Conservation (phyloP, 345 rosid species). For the Bretschneidera sinensis region DNA sequence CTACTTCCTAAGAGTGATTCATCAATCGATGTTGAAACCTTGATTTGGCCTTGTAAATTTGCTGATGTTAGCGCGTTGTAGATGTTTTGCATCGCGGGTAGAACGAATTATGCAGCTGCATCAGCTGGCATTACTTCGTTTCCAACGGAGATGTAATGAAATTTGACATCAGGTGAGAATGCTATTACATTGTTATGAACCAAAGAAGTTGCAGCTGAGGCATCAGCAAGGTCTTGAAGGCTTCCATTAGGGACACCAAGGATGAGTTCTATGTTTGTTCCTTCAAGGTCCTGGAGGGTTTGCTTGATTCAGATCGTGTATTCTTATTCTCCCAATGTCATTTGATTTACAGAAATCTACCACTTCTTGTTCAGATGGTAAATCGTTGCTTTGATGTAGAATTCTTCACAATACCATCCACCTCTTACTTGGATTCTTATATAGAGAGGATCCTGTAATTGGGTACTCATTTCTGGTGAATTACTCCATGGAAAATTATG, state of each 20-base stretch:
- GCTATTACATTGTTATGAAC: not conserved
- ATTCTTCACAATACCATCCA: too few relatives aligned
- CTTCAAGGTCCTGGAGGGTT: not conserved
- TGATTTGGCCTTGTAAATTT: not conserved
- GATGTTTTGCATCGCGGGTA: not conserved
- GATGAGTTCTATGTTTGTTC: not conserved
- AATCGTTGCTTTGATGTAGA: too few relatives aligned
- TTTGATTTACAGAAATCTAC: not conserved
- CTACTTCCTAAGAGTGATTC: slow-evolving; percentile 4
- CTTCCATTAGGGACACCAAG: not conserved
- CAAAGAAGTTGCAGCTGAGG: not conserved
- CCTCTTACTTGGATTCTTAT: too few relatives aligned
- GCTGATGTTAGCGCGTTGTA: not conserved
- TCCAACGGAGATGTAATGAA: not conserved
- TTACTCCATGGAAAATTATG: too few relatives aligned
- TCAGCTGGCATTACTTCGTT: not conserved
- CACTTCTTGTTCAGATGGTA: not conserved
- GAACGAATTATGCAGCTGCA: not conserved
- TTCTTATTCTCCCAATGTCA: not conserved
- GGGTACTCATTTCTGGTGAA: too few relatives aligned
- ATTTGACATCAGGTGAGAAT: not conserved
- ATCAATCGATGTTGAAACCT: slow-evolving; percentile 2
- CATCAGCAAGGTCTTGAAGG: not conserved
- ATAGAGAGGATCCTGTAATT: too few relatives aligned
- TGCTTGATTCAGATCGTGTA: not conserved